Conservation (phyloP, 306 rosid species). For the Morella rubra region DNA sequence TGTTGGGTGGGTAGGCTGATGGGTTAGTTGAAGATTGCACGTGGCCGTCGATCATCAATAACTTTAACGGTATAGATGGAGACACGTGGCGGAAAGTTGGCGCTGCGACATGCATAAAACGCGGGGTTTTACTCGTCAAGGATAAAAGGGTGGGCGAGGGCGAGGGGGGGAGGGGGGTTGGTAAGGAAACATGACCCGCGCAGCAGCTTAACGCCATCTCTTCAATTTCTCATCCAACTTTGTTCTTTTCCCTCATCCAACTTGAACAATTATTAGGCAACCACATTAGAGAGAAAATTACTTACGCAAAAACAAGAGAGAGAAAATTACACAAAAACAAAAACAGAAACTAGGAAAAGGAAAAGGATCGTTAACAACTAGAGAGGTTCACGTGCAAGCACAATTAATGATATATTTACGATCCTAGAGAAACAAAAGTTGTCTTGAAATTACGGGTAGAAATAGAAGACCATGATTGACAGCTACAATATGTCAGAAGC, state of each 20-base stretch:
- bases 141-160: background rate
- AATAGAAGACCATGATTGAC: no score
- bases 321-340: no score
- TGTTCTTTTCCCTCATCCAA: background rate
- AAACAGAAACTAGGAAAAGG: no score
- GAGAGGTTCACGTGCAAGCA: no score
- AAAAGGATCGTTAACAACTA: no score
- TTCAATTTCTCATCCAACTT: slow-evolving; percentile 6
- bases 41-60: slow-evolving; percentile 45
- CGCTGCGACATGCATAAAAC: background rate
- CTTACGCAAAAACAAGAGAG: no score
- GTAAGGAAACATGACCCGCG: background rate
- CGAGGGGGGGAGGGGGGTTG: background rate
- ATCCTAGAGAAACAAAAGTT: no score
- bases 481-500: no score
- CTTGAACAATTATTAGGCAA: no score
- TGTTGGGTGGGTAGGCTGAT: slow-evolving; percentile 62
- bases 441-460: no score
- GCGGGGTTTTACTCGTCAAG: background rate
- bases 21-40: slow-evolving; percentile 69
- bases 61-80: slow-evolving; percentile 16
- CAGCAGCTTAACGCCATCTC: background rate
- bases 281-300: no score
- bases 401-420: no score
- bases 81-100: slow-evolving; percentile 41